Base-by-base conservation (phyloP, 2,329 filamentous ascomycete genomes). In the Xylariales sp. region DNA sequence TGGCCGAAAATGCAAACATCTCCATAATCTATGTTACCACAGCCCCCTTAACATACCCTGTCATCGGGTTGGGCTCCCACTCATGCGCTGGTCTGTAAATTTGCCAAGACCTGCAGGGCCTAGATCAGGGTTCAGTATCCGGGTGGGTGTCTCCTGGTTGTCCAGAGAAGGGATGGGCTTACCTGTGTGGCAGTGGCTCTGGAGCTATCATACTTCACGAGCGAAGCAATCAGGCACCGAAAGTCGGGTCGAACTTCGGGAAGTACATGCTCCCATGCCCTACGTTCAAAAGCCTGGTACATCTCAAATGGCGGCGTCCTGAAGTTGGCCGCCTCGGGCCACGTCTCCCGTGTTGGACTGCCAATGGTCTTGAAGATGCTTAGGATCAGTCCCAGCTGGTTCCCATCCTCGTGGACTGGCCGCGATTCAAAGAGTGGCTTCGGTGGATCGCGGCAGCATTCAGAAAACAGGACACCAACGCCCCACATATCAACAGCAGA, bases 301-400 rank as follows among this genome's bases (percentile, higher is more conserved):
- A 89, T 94, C 12, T 90, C 86, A 74, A 95, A 98, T 14, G 95
- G 93, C 1, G 86, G 85, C 2, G 80, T 78, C 42, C 62, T 69
- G 52, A 94, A 84, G 1, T 55, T 54, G 10, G 63, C 63, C 5
- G 87, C 85, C 61, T 90, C 88, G 3, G 93, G 93, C 93, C 93
- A 98, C 0, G 70, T 79, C 37, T 82, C 69, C n/a, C 72, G 62
- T 30, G 84, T 85, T 0, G 93, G 93, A 2, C 90, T 96, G 2
- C 94, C 94, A 6, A 98, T 62, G 1, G 84, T 94, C 62, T 86
- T 83, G 65, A 98, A 97, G 24, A 97, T 91, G 54, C 88, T 95
- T 37, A 90, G 74, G 40, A 98, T 91, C 35, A 98, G 69, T 0
- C 88, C 86, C 27, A 98, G 70, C 62, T 98, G 93, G 55, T 87